These are phyloP conservation scores for Saccharomyces cerevisiae DNA, from an alignment of 805 yeast species.

Conservation along the genomic window DNA sequence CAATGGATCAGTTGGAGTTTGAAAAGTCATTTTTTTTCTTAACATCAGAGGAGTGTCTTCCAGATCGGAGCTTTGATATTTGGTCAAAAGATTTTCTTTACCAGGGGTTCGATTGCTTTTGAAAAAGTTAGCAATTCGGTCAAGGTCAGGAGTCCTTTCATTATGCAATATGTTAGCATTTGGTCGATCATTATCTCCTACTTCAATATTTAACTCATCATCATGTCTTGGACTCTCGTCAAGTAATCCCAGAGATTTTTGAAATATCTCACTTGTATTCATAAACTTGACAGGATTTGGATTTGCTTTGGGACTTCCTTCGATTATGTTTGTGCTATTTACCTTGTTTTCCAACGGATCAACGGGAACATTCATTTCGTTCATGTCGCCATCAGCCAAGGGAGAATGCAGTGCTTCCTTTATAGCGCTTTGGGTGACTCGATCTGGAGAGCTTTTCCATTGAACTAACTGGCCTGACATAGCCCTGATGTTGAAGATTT, in stretches of 20 bases:
- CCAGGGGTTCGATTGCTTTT: constrained; percentile 13
- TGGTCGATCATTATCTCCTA: background rate
- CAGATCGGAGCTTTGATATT: constrained; percentile 7
- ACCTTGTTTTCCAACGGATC: background rate
- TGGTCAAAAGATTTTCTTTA: constrained; percentile 7
- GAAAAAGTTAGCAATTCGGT: constrained; percentile 20
- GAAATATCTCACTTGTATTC: constrained; percentile 4
- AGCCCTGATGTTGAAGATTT: background rate
- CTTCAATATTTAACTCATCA: background rate
- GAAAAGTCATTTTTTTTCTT: constrained; percentile 1
- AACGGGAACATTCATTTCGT: background rate
- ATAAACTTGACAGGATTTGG: constrained; percentile 4
- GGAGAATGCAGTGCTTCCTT: background rate
- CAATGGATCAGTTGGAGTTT: background rate
- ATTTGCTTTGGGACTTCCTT: background rate
- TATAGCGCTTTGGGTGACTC: background rate
- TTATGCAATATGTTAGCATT: constrained; percentile 4
- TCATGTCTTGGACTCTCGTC: background rate
- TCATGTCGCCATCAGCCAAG: background rate
- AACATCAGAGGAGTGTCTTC: constrained; percentile 16
- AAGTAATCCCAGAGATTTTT: background rate
- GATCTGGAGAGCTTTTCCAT: background rate
- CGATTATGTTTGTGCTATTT: background rate
- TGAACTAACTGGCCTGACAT: background rate
- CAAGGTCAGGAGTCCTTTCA: constrained; percentile 23